Evolutionary conservation across 2,329 filamentous ascomycete species (phyloP), one percentile per base, ranked within the genome.

Genomic region (Teratosphaeria destructans): DNA sequence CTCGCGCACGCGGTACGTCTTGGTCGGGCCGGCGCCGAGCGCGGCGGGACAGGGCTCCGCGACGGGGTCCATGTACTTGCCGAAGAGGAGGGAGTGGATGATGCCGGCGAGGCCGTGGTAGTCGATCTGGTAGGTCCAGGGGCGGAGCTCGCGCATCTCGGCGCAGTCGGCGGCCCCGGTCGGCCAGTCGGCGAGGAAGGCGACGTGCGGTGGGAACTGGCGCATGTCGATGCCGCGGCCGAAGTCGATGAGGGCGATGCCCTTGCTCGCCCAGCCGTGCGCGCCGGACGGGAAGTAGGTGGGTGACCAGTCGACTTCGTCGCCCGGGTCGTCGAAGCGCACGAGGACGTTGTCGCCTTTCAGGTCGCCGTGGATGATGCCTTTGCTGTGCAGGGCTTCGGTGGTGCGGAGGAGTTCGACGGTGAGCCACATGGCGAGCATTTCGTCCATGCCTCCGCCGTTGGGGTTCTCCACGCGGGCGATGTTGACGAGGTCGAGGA

Each of bases 111-210:
- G 81, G 12, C 94, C 94, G 73, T 95, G 90, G 68, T 97, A 95
- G 77, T 99, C 94, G 65, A 96, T 90, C 73, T 99, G 94, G 78
- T 91, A 96, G 1, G 93, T 97, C 94, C 94, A 99, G 0, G 92
- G 91, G 0, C 93, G 83, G 59, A 90, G 83, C 76, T 99, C 93
- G 54, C 92, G 87, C 83, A 97, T 96, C 79, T 99, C 94, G 19
- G 89, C 87, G 74, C 94, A 99, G 75, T 99, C 94, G 57, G 90
- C 87, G 27, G 88, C 82, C 16, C 83, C 84, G 0, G 90, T 91
- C 74, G 94, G 89, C 94, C 94, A 99, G 76, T 99, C 94, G 0
- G 93, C 94, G 61, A 97, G 85, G 78, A 99, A 99, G 65, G 87
- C 86, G 11, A 93, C 90, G 52, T 86, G 82, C 0, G 86, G 80